phyloP scores from a whole-genome alignment of 805 yeast species.

The Hanseniaspora singularis region DNA sequence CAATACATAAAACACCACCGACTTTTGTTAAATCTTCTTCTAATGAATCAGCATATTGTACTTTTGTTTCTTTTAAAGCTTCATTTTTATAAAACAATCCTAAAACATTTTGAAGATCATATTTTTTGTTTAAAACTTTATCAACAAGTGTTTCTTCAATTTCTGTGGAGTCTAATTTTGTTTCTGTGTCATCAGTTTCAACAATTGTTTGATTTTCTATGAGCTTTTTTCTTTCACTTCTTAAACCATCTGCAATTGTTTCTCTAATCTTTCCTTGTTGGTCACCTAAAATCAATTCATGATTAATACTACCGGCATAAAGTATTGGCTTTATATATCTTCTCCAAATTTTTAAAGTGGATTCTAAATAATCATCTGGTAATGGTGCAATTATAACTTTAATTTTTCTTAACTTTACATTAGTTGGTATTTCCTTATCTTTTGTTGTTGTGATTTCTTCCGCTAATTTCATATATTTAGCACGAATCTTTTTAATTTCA shows the following conservation, averaged over 20 bases:
- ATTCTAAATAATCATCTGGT: slow-evolving; percentile 78
- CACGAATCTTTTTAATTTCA: slow-evolving; percentile 54
- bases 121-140: slow-evolving; percentile 27
- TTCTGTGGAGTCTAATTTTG: slow-evolving; percentile 15
- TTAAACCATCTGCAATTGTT: slow-evolving; percentile 68
- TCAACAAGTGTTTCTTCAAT: slow-evolving; percentile 7
- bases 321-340: slow-evolving; percentile 75
- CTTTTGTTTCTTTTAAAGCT: slow-evolving; percentile 23
- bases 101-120: slow-evolving; percentile 38
- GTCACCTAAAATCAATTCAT: slow-evolving; percentile 58
- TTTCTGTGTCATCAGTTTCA: slow-evolving; percentile 23
- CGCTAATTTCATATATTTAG: slow-evolving; percentile 43
- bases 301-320: slow-evolving; percentile 75
- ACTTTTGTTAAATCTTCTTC: slow-evolving; percentile 35
- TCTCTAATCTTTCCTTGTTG: slow-evolving; percentile 84
- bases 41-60: slow-evolving; percentile 31
- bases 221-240: slow-evolving; percentile 57
- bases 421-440: slow-evolving; percentile 35
- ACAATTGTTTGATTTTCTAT: no score
- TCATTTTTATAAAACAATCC: slow-evolving; percentile 42
- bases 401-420: slow-evolving; percentile 57
- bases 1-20: slow-evolving; percentile 86
- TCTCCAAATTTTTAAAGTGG: slow-evolving; percentile 59
- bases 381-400: slow-evolving; percentile 91
- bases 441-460: slow-evolving; percentile 29